A percentile compares a stretch with the other conserved stretches of the same genome.
phyloP scores from a whole-genome alignment of 2,329 filamentous ascomycete species.

The Passalora sequoiae region DNA sequence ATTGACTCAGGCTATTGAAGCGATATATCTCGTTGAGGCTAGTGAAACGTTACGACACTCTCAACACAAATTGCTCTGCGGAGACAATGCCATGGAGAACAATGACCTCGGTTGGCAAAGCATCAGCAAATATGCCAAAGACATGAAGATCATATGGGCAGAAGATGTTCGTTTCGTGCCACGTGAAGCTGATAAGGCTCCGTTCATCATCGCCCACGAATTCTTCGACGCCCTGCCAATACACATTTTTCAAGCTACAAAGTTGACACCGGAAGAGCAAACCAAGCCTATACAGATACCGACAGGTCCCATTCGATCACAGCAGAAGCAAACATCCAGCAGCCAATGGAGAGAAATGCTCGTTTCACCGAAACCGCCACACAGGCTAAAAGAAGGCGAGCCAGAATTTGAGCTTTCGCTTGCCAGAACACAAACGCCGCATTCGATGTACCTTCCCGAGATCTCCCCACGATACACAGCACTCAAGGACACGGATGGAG shows the following conservation, averaged over 20 bases:
- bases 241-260: constrained; percentile 81
- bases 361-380: constrained; percentile 57
- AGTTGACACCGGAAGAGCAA: constrained; percentile 27
- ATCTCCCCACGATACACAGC: constrained; percentile 72
- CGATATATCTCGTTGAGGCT: constrained; percentile 94
- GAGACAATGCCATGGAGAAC: constrained; percentile 62
- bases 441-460: constrained; percentile 79
- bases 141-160: constrained; percentile 76
- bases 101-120: constrained; percentile 69
- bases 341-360: constrained; percentile 79
- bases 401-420: constrained; percentile 86
- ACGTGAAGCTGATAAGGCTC: constrained; percentile 60
- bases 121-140: constrained; percentile 65
- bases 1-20: constrained; percentile 70
- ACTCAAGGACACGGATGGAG: constrained; percentile 61
- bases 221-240: constrained; percentile 98
- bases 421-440: constrained; percentile 68
- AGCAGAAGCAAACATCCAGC: constrained; percentile 30
- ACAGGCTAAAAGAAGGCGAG: constrained; percentile 45
- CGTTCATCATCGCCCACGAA: constrained; percentile 94
- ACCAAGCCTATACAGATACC: constrained; percentile 44
- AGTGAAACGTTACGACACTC: constrained; percentile 69
- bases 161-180: constrained; percentile 84
- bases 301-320: constrained; percentile 44
- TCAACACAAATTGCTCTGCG: constrained; percentile 79